Evolutionary conservation across 805 yeast genomes (phyloP), one percentile per base, ranked within the genome.

Genomic region (Metschnikowia noctiluminum): DNA sequence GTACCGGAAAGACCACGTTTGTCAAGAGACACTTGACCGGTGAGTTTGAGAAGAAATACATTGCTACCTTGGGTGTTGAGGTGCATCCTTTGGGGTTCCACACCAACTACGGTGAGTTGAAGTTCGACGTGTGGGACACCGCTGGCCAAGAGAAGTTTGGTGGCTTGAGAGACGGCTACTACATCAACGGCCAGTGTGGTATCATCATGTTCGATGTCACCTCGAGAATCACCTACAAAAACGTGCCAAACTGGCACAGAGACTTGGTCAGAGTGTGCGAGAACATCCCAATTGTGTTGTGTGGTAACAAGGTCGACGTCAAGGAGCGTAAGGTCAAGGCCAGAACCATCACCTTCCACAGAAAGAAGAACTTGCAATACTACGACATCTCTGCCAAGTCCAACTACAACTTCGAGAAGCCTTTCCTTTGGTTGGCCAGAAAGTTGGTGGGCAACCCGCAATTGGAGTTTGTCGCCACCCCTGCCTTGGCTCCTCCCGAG

Each of bases 161-260:
- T 76, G 99, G 99, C 64, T 81, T 94, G 69, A 91, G 99, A 82
- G 99, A 94, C 69, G 99, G 99, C 70, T 94, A 94, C 81, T 94
- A 94, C 79, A 94, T 94, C 74, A 92, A 94, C 73, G 99, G 99
- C 69, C 97, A 94, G 79, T 94, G 99, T 82, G 99, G 98, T 79
- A 94, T 94, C 79, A 94, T 94, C 74, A 94, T 94, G 99, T 94
- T 94, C 71, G 99, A 94, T 76, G 99, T 94, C 57, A 94, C 99
- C 56, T 90, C 98, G 46, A 91, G 99, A 82, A 92, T 94, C 79
- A 94, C 99, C 62, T 94, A 94, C 81, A 94, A 94, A 82, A 94
- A 94, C 77, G 99, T 94, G 71, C 99, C 99, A 74, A 95, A 94
- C 88, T 94, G 99, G 99, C 97, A 95, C 86, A 87, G 99, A 80